Evolutionary conservation across 441 rosid genomes (phyloP).

Genomic region (Mallotus japonicus): DNA sequence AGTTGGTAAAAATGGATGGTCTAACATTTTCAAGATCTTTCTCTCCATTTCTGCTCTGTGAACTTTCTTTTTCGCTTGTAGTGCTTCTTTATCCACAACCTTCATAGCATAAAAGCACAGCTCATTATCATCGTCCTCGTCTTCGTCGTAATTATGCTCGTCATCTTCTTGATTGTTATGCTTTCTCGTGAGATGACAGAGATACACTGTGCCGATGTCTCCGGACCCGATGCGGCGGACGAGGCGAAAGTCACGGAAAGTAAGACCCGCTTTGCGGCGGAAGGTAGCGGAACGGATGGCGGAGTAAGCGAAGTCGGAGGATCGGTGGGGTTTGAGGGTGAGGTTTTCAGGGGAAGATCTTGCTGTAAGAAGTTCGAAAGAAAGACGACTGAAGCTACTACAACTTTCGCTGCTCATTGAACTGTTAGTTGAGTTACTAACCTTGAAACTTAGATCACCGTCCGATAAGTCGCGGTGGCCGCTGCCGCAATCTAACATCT

Average conservation of each 20-base stretch:
- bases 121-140: slow-evolving; percentile 20
- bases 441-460: slow-evolving; percentile 48
- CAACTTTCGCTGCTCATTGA: slow-evolving; percentile 66
- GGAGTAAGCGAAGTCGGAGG: slow-evolving; percentile 81
- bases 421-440: slow-evolving; percentile 44
- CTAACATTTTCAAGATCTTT: slow-evolving; percentile 73
- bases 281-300: slow-evolving; percentile 54
- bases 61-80: slow-evolving; percentile 68
- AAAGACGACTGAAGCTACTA: slow-evolving; percentile 64
- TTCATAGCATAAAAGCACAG: slow-evolving; percentile 73
- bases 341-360: slow-evolving; percentile 43
- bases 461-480: slow-evolving; percentile 49
- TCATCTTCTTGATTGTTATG: background rate
- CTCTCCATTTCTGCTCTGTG: slow-evolving; percentile 84
- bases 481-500: slow-evolving; percentile 37
- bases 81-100: slow-evolving; percentile 79
- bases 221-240: slow-evolving; percentile 83
- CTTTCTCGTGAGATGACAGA: slow-evolving; percentile 52
- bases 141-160: background rate
- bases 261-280: slow-evolving; percentile 42
- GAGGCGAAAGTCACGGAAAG: slow-evolving; percentile 72
- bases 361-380: slow-evolving; percentile 55
- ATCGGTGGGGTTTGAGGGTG: slow-evolving; percentile 77
- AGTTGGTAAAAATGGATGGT: slow-evolving; percentile 81
- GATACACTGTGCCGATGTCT: slow-evolving; percentile 83